Conservation (phyloP, 441 rosid genomes). For the Croton laevigatus region DNA sequence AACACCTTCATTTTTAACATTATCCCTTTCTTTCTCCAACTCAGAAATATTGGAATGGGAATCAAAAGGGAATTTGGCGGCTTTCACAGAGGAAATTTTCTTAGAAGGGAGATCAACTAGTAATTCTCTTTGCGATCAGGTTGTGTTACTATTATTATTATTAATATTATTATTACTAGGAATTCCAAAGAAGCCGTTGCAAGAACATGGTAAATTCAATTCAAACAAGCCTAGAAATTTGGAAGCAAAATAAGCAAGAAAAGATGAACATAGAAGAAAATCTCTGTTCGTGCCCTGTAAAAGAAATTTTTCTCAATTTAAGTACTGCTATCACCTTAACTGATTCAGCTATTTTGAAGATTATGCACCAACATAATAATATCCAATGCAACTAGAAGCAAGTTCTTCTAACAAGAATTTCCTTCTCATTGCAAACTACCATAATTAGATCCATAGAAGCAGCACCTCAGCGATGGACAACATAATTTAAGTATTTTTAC, state of each 20-base stretch:
- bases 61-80: conserved; percentile 51
- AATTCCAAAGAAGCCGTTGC: conserved; percentile 47
- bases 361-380: background rate
- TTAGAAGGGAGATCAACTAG: conserved; percentile 35
- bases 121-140: conserved; percentile 43
- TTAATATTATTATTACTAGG: conserved; percentile 18
- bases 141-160: conserved; percentile 10
- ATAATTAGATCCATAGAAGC: conserved; percentile 1
- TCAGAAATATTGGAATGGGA: conserved; percentile 15
- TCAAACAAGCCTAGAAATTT: conserved; percentile 54
- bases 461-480: background rate
- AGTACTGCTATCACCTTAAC: background rate
- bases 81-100: conserved; percentile 39
- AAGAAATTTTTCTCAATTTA: conserved; percentile 13
- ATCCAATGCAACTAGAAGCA: background rate
- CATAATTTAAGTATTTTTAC: conserved; percentile 26
- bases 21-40: conserved; percentile 18
- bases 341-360: too few species aligned
- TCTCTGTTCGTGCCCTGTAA: background rate
- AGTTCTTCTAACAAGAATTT: background rate
- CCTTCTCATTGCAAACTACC: background rate
- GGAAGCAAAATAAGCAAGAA: background rate
- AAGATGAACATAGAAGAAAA: conserved; percentile 43
- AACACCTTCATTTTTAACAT: conserved; percentile 12
- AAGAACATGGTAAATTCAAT: conserved; percentile 54